Percentiles rank a stretch among this genome's conserved stretches.
Conservation (phyloP, 2,329 filamentous ascomycete species). For the Tolypocladium ophioglossoides region DNA sequence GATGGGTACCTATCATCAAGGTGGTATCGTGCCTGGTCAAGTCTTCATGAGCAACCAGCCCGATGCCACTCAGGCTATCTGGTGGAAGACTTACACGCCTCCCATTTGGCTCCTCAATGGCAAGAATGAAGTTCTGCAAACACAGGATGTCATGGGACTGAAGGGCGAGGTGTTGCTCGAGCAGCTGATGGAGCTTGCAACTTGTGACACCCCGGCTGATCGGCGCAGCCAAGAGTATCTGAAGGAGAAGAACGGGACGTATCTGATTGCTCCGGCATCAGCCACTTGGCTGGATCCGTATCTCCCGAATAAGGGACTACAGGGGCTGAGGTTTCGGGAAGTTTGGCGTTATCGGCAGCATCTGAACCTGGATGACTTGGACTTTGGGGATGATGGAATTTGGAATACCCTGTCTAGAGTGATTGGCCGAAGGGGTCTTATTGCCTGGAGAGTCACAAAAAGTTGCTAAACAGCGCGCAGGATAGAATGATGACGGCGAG, state of each 20-base stretch:
- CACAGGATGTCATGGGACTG: conserved; percentile 65
- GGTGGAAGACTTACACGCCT: conserved; percentile 83
- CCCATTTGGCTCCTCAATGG: conserved; percentile 72
- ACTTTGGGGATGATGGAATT: conserved; percentile 67
- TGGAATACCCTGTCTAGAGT: conserved; percentile 61
- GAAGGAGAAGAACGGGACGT: conserved; percentile 53
- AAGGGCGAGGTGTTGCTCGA: conserved; percentile 48
- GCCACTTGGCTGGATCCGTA: conserved; percentile 59
- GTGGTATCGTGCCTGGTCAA: conserved; percentile 65
- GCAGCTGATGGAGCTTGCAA: conserved; percentile 47
- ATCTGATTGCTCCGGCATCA: conserved; percentile 64
- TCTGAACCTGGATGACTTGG: conserved; percentile 69
- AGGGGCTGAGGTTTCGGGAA: conserved; percentile 54
- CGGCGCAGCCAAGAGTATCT: conserved; percentile 43
- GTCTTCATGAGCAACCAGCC: conserved; percentile 62
- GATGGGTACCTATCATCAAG: conserved; percentile 78
- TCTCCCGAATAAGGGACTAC: conserved; percentile 45
- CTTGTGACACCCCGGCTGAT: conserved; percentile 50
- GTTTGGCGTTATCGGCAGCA: conserved; percentile 60
- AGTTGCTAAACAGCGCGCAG: conserved; percentile 29
- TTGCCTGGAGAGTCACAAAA: conserved; percentile 55
- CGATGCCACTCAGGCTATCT: conserved; percentile 59
- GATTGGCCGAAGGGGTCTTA: conserved; percentile 50
- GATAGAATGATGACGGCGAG: not conserved
- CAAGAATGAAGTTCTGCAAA: conserved; percentile 61